Evolutionary conservation across 805 yeast genomes (phyloP), one percentile per base, ranked within the genome.

Genomic region (Candida maesae): DNA sequence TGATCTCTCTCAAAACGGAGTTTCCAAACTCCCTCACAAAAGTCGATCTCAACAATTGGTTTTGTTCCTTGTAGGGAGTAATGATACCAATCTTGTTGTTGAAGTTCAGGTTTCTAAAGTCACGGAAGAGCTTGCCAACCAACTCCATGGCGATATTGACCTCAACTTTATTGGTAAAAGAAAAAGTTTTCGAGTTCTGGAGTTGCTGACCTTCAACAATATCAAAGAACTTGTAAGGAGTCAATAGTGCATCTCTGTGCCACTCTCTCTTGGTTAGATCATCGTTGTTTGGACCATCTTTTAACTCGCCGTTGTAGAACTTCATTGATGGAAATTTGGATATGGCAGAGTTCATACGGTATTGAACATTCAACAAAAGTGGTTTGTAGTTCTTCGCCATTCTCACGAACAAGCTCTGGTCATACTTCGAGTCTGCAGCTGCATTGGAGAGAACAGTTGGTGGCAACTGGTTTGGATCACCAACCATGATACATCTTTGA

Each of bases 401-500:
- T 47, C 99, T 74, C 31, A 91, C 98, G 62, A 93, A 93, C 56
- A 93, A 68, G 58, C 95, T 84, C 61, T 91, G 96, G 49, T 91
- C 96, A 57, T 93, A 93, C 32, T 78, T 77, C 52, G 71, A 76
- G 5, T 76, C 68, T 1, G 95, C 82, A 2, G 99, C 98, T 12
- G 79, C 82, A 52, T 84, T 89, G 0, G 97, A 91, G 15, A 93
- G 65, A 10, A 91, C 98, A 0, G 99, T 91, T 0, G 99, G 99
- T 0, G 99, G 99, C 47, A 93, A 72, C 65, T 93, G 99, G 59
- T 93, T 90, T 2, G 98, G 98, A 66, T 93, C 99, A 60, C 99
- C 99, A 34, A 93, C 99, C 95, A 93, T 84, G 36, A 93, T 83
- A 66, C 98, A 91, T 41, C 80, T 78, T 45, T 74, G 80, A 53